Evolutionary conservation across 2,329 filamentous ascomycete species (phyloP).

Genomic region (Epichloe coenophiala): DNA sequence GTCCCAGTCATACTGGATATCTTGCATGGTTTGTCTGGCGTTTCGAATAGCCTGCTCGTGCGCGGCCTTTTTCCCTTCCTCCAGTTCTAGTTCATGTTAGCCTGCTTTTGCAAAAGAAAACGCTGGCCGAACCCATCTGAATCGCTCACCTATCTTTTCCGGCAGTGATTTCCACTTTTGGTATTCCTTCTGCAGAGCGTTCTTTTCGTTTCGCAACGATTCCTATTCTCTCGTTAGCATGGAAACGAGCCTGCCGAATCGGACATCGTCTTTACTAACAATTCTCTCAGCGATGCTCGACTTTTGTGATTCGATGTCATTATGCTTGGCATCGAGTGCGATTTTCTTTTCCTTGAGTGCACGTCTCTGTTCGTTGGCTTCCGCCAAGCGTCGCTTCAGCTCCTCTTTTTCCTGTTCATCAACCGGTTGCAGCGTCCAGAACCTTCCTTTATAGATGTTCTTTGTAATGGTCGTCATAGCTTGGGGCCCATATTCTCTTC

Average conservation of each 20-base stretch:
- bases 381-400: constrained; percentile 38
- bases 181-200: constrained; percentile 49
- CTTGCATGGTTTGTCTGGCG: constrained; percentile 26
- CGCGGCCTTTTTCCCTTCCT: constrained; percentile 19
- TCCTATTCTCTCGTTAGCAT: constrained; percentile 22
- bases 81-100: constrained; percentile 20
- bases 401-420: constrained; percentile 52
- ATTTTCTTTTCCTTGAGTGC: constrained; percentile 20
- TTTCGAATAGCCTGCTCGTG: constrained; percentile 20
- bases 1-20: constrained; percentile 42
- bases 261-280: constrained; percentile 14
- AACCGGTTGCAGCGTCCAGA: constrained; percentile 68
- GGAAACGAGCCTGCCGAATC: constrained; percentile 5
- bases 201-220: constrained; percentile 48
- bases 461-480: constrained; percentile 58
- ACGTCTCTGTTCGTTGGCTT: constrained; percentile 23
- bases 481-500: constrained; percentile 66
- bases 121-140: background rate
- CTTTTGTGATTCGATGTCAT: constrained; percentile 29
- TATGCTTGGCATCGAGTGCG: constrained; percentile 24
- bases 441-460: constrained; percentile 43
- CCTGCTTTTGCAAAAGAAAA: background rate
- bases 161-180: constrained; percentile 55
- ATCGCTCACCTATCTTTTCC: constrained; percentile 50
- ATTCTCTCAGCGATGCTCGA: constrained; percentile 25